Evolutionary conservation across 441 rosid species (phyloP).

Genomic region (Capsella rubella): DNA sequence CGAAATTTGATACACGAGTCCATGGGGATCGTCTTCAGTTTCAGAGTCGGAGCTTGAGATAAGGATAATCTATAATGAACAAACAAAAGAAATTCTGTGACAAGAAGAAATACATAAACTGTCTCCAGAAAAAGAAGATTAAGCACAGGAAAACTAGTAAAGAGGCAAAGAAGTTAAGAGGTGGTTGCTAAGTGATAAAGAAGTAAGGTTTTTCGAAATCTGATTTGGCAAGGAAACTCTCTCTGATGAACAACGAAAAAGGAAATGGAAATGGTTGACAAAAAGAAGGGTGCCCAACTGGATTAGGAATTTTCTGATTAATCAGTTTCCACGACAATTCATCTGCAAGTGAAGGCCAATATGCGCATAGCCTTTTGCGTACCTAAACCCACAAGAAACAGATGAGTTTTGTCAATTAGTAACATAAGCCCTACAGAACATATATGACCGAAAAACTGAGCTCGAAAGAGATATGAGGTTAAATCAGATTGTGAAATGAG

Average conservation of each 20-base stretch:
- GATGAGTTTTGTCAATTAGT: constrained; percentile 9
- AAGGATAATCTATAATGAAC: constrained; percentile 53
- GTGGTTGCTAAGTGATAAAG: constrained; percentile 11
- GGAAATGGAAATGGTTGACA: neutral
- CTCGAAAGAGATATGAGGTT: neutral
- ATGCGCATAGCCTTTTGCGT: constrained; percentile 63
- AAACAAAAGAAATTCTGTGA: constrained; percentile 41
- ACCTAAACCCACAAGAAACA: constrained; percentile 58
- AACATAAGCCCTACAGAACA: neutral
- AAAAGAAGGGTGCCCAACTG: constrained; percentile 48
- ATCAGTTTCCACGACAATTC: constrained; percentile 69
- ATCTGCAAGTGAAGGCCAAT: constrained; percentile 82
- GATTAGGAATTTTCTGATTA: constrained; percentile 57
- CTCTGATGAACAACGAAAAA: constrained; percentile 9
- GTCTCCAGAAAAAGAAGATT: constrained; percentile 10
- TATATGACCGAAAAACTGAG: constrained; percentile 1
- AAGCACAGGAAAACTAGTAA: constrained; percentile 14
- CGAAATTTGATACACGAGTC: constrained; percentile 60
- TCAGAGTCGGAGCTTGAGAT: constrained; percentile 70
- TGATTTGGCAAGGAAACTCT: constrained; percentile 16
- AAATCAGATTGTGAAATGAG: constrained; percentile 12
- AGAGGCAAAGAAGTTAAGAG: constrained; percentile 14
- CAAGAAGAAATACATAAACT: constrained; percentile 17
- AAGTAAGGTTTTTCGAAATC: constrained; percentile 12
- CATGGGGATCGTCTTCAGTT: constrained; percentile 59